These are phyloP conservation scores for Penicillium paneum DNA, from an alignment of 2,329 filamentous ascomycete species.

Conservation along the genomic window DNA sequence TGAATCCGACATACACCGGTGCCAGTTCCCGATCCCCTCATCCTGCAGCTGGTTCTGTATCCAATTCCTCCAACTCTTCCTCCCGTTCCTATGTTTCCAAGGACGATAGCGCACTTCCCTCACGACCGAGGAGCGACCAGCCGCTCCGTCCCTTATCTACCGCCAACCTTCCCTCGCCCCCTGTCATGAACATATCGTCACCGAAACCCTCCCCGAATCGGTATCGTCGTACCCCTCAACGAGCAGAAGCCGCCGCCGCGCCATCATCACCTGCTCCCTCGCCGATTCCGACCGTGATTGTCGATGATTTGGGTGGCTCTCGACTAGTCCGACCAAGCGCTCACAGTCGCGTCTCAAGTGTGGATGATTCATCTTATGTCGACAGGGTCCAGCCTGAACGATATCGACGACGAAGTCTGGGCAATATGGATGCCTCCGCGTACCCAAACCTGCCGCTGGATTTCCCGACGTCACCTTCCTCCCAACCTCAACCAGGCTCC, in stretches of 20 bases:
- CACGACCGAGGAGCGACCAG: constrained; percentile 38
- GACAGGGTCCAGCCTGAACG: constrained; percentile 60
- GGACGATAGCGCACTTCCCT: constrained; percentile 49
- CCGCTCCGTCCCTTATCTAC: constrained; percentile 45
- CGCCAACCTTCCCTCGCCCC: constrained; percentile 51
- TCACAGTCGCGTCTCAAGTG: constrained; percentile 58
- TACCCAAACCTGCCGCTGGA: constrained; percentile 36
- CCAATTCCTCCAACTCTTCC: constrained; percentile 52
- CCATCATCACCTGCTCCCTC: constrained; percentile 11
- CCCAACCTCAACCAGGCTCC: constrained; percentile 32
- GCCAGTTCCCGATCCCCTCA: constrained; percentile 41
- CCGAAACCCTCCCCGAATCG: constrained; percentile 74
- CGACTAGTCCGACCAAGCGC: constrained; percentile 43
- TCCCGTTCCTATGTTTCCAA: constrained; percentile 44
- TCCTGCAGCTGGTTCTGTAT: constrained; percentile 53
- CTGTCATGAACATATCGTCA: constrained; percentile 49
- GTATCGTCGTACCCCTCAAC: constrained; percentile 68
- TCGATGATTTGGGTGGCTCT: constrained; percentile 46
- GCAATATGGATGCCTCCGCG: constrained; percentile 55
- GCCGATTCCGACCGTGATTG: constrained; percentile 9
- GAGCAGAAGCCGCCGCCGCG: constrained; percentile 50
- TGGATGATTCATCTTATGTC: constrained; percentile 66
- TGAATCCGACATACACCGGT: constrained; percentile 29
- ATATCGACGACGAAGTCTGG: constrained; percentile 79
- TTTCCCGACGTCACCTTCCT: constrained; percentile 31